Conservation (phyloP, 2,329 filamentous ascomycete species). For the Fusarium poae region DNA sequence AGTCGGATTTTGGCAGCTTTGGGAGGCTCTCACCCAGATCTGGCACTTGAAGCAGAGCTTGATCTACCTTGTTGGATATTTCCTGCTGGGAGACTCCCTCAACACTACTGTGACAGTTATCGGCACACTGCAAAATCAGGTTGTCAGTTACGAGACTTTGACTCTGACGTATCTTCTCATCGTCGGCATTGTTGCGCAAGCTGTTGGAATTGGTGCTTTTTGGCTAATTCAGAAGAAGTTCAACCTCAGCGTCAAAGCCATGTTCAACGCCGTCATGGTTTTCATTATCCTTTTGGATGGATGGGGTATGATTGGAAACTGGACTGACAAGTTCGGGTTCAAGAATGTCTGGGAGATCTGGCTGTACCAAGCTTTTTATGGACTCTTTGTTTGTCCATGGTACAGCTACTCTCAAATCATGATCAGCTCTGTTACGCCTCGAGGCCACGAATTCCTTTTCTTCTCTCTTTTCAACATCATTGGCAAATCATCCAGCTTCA, state of each 20-base stretch:
- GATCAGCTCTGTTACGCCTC: constrained; percentile 76
- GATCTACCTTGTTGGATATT: constrained; percentile 75
- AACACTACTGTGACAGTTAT: constrained; percentile 80
- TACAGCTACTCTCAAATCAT: constrained; percentile 79
- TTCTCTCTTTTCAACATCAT: constrained; percentile 77
- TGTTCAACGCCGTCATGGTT: constrained; percentile 75
- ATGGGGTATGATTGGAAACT: constrained; percentile 63
- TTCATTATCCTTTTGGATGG: constrained; percentile 70
- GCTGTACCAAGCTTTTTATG: constrained; percentile 68
- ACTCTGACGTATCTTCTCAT: constrained; percentile 75
- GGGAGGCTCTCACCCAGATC: constrained; percentile 68
- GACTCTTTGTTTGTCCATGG: constrained; percentile 76
- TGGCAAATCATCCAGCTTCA: constrained; percentile 76
- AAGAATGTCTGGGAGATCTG: constrained; percentile 62
- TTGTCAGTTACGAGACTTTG: constrained; percentile 74
- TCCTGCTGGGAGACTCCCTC: constrained; percentile 76
- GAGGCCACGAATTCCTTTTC: constrained; percentile 77
- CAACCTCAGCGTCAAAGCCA: constrained; percentile 71
- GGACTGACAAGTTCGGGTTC: constrained; percentile 60
- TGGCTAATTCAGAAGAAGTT: constrained; percentile 73
- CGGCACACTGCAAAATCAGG: constrained; percentile 72
- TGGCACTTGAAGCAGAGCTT: constrained; percentile 75
- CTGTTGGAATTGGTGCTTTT: constrained; percentile 71
- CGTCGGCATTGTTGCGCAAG: constrained; percentile 74
- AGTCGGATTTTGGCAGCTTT: constrained; percentile 73